These are phyloP conservation scores for Salix exigua DNA, from an alignment of 345 rosid species.

Conservation along the genomic window DNA sequence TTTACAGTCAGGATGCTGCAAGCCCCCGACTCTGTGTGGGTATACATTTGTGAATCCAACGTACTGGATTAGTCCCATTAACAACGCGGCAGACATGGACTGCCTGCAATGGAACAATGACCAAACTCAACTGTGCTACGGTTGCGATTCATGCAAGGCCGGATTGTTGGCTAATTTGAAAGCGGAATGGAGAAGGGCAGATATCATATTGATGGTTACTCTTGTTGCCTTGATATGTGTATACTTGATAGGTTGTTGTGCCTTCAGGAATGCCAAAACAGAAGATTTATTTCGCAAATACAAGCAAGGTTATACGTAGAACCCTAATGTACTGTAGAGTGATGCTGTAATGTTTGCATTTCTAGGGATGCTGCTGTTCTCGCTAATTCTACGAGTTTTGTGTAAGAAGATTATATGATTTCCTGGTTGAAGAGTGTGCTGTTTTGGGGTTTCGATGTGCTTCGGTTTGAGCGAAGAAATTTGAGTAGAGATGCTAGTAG, in stretches of 20 bases:
- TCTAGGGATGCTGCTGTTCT: background rate
- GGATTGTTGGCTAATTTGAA: constrained; percentile 72
- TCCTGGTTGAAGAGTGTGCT: background rate
- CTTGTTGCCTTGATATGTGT: constrained; percentile 58
- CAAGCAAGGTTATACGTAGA: constrained; percentile 73
- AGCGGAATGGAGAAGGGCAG: constrained; percentile 70
- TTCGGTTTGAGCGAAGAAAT: background rate
- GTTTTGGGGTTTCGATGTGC: background rate
- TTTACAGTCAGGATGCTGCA: constrained; percentile 66
- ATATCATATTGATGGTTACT: constrained; percentile 50
- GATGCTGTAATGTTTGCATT: background rate
- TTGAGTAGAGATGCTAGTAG: constrained; percentile 1
- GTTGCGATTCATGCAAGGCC: constrained; percentile 85
- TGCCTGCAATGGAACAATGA: constrained; percentile 91
- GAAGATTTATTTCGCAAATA: constrained; percentile 76
- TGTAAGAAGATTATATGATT: background rate
- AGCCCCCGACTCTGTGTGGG: constrained; percentile 67
- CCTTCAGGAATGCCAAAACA: constrained; percentile 73
- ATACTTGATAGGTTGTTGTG: constrained; percentile 69
- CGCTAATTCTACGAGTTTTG: background rate
- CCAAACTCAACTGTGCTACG: constrained; percentile 68
- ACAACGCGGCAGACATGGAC: constrained; percentile 77
- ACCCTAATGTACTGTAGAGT: background rate
- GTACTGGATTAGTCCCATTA: constrained; percentile 64
- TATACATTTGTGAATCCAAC: constrained; percentile 68